phyloP scores from a whole-genome alignment of 1,139 yeast genomes.

The Kodamaea alishanica region DNA sequence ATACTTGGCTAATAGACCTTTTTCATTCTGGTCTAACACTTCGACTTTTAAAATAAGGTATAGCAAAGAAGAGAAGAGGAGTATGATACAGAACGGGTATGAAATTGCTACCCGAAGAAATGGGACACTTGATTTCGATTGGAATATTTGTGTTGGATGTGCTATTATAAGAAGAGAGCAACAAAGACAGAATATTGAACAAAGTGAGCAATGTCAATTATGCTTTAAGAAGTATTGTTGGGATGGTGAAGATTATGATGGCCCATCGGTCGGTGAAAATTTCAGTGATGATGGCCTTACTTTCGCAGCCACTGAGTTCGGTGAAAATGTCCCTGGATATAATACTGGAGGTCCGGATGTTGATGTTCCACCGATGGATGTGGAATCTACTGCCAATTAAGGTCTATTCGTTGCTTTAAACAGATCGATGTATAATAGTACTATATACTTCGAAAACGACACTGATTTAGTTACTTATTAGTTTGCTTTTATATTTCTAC shows the following conservation, averaged over 20 bases:
- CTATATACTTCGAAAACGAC: conserved; percentile 3
- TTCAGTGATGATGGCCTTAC: conserved; percentile 12
- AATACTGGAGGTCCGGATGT: conserved; percentile 1
- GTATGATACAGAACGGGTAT: conserved; percentile 74
- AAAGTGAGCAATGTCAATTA: conserved; percentile 64
- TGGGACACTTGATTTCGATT: conserved; percentile 65
- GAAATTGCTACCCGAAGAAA: conserved; percentile 72
- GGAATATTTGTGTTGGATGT: conserved; percentile 81
- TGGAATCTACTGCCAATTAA: neutral
- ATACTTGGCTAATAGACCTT: conserved; percentile 23
- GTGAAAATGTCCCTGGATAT: conserved; percentile 6
- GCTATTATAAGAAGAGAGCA: conserved; percentile 81
- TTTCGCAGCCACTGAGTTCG: conserved; percentile 7
- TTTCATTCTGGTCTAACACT: conserved; percentile 17
- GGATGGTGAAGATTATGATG: conserved; percentile 48
- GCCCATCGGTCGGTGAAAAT: conserved; percentile 16
- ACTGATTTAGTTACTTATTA: neutral
- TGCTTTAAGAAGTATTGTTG: conserved; percentile 81
- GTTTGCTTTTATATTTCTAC: neutral
- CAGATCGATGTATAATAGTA: conserved; percentile 5
- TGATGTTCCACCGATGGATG: too few species aligned
- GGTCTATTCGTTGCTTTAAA: conserved; percentile 5
- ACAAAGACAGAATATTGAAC: conserved; percentile 61
- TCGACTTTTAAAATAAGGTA: conserved; percentile 17
- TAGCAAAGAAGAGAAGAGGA: conserved; percentile 49